phyloP scores from a whole-genome alignment of 2,329 filamentous ascomycete genomes.

The Erysiphe pulchra region DNA sequence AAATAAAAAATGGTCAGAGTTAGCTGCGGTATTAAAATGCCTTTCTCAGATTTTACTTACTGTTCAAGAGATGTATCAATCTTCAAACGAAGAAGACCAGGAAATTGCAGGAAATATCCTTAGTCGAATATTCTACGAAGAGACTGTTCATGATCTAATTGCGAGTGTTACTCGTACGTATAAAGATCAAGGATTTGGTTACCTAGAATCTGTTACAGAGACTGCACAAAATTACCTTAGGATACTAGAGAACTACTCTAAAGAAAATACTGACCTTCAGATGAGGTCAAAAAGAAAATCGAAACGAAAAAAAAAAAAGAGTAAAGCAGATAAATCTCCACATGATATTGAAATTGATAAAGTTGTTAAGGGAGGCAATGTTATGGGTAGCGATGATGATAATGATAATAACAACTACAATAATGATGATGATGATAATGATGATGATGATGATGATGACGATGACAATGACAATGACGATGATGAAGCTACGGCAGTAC shows the following conservation, averaged over 20 bases:
- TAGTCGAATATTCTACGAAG: slow-evolving; percentile 94
- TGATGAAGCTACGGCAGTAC: slow-evolving; percentile 45
- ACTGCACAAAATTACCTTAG: slow-evolving; percentile 76
- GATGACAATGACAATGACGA: slow-evolving; percentile 46
- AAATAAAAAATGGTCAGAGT: slow-evolving; percentile 63
- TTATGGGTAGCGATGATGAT: slow-evolving; percentile 4
- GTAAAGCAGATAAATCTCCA: slow-evolving; percentile 15
- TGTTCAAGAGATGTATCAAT: slow-evolving; percentile 75
- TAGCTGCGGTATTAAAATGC: slow-evolving; percentile 74
- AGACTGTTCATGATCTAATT: slow-evolving; percentile 73
- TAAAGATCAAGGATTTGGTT: slow-evolving; percentile 82
- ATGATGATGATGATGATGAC: slow-evolving; percentile 20
- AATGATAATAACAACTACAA: slow-evolving; percentile 14
- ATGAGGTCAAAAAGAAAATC: slow-evolving; percentile 57
- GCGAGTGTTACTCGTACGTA: slow-evolving; percentile 61
- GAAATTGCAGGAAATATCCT: slow-evolving; percentile 96
- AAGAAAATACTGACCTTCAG: slow-evolving; percentile 84
- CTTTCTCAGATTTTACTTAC: slow-evolving; percentile 87
- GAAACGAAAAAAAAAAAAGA: slow-evolving; percentile 45
- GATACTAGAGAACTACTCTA: slow-evolving; percentile 79
- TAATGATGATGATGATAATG: slow-evolving; percentile 33
- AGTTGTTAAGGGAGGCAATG: slow-evolving; percentile 14
- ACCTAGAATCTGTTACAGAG: slow-evolving; percentile 77
- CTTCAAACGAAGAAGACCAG: slow-evolving; percentile 69
- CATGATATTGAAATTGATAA: slow-evolving; percentile 10